phyloP scores from a whole-genome alignment of 129 eudicot genomes.

The Tanacetum coccineum region DNA sequence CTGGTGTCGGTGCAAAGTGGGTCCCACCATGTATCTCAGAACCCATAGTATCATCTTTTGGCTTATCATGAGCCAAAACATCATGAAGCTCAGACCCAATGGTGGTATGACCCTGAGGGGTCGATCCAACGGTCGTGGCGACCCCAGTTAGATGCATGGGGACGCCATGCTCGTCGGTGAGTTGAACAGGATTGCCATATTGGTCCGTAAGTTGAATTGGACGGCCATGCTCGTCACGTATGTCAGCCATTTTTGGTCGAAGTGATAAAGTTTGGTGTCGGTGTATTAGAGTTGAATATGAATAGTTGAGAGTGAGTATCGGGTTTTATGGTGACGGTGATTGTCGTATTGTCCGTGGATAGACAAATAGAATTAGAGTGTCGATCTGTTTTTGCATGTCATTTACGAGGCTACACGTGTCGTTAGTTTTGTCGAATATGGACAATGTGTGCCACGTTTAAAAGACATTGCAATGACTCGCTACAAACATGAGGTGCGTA shows the following conservation, averaged over 20 bases:
- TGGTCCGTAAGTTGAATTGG: constrained; percentile 73
- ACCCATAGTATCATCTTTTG: constrained; percentile 1
- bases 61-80: background rate
- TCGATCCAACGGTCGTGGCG: constrained; percentile 36
- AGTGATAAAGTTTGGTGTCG: background rate
- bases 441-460: constrained; percentile 16
- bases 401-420: constrained; percentile 19
- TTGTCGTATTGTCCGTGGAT: constrained; percentile 13
- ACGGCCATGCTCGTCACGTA: constrained; percentile 63
- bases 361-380: background rate
- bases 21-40: constrained; percentile 24
- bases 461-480: constrained; percentile 13
- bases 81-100: constrained; percentile 23
- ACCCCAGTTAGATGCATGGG: constrained; percentile 65
- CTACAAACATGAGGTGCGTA: background rate
- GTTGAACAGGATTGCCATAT: constrained; percentile 54
- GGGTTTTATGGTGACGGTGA: constrained; percentile 19
- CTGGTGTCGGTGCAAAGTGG: constrained; percentile 27
- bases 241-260: constrained; percentile 40
- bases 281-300: background rate
- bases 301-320: background rate
- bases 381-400: constrained; percentile 19
- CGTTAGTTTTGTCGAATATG: background rate
- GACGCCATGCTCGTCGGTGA: constrained; percentile 64
- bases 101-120: constrained; percentile 13